Conservation (phyloP, 2,329 filamentous ascomycete genomes). For the Neofusicoccum umdonicola region DNA sequence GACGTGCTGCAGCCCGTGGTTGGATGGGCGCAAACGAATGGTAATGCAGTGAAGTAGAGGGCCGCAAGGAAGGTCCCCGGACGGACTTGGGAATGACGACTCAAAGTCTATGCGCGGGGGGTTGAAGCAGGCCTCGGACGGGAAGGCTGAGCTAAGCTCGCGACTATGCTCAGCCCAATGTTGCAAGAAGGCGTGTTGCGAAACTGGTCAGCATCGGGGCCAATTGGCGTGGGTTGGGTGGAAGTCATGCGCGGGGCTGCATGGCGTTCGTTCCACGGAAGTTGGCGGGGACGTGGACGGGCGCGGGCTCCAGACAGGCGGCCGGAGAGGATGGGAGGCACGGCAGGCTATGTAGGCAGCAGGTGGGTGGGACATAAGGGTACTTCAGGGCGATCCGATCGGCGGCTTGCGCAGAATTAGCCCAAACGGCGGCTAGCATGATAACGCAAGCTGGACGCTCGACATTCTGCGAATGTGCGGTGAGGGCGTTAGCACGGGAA, state of each 20-base stretch:
- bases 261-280: constrained; percentile 14
- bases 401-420: constrained; percentile 7
- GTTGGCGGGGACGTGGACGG: constrained; percentile 12
- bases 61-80: background rate
- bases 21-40: constrained; percentile 4
- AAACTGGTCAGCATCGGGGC: constrained; percentile 9
- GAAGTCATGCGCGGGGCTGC: constrained; percentile 15
- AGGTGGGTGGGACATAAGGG: constrained; percentile 8
- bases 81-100: background rate
- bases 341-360: constrained; percentile 3
- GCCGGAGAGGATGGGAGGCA: background rate
- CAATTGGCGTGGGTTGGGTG: constrained; percentile 5
- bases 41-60: background rate
- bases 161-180: constrained; percentile 6
- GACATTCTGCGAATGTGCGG: constrained; percentile 10
- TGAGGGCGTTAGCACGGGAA: constrained; percentile 13
- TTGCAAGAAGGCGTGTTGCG: background rate
- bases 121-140: background rate
- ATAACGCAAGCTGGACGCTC: constrained; percentile 13
- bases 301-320: background rate
- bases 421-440: constrained; percentile 16
- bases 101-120: background rate
- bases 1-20: background rate
- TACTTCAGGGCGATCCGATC: constrained; percentile 16
- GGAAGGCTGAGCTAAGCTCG: constrained; percentile 1